phyloP scores from a whole-genome alignment of 2,329 filamentous ascomycete genomes.

The Apiospora sp. region DNA sequence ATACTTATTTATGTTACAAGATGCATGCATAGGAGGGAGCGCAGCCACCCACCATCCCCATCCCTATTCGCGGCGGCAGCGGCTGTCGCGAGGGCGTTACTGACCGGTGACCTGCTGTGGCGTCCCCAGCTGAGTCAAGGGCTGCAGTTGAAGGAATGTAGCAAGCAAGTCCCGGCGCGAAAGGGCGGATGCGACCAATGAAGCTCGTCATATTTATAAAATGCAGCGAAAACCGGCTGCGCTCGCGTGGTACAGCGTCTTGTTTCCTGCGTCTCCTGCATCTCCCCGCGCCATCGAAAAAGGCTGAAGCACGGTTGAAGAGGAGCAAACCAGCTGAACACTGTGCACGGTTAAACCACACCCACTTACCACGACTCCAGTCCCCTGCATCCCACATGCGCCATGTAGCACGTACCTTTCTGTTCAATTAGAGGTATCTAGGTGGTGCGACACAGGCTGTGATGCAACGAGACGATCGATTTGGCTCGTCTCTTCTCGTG shows the following conservation, averaged over 20 bases:
- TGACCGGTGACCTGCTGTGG: conserved; percentile 8
- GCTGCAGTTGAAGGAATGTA: neutral
- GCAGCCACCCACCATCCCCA: neutral
- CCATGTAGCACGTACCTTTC: neutral
- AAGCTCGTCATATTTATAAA: conserved; percentile 7
- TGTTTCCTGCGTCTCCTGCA: neutral
- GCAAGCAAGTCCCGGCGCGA: conserved; percentile 15
- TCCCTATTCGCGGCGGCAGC: neutral
- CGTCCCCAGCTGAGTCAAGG: conserved; percentile 7
- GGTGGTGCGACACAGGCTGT: conserved; percentile 7
- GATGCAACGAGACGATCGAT: neutral
- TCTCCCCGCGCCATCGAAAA: conserved; percentile 1
- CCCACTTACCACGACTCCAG: conserved; percentile 3
- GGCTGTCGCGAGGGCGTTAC: neutral
- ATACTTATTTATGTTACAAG: neutral
- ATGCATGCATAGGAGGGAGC: neutral
- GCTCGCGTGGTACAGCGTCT: conserved; percentile 3
- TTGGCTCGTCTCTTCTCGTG: neutral
- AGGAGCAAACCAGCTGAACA: neutral
- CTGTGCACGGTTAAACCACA: conserved; percentile 9
- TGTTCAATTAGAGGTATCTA: neutral
- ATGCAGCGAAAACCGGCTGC: neutral
- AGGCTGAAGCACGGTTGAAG: conserved; percentile 11
- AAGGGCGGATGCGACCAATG: neutral
- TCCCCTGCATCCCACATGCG: conserved; percentile 20